Percentiles rank a stretch among this genome's conserved stretches.
phyloP scores from a whole-genome alignment of 2,329 filamentous ascomycete genomes.

The Daldinia eschscholtzii region DNA sequence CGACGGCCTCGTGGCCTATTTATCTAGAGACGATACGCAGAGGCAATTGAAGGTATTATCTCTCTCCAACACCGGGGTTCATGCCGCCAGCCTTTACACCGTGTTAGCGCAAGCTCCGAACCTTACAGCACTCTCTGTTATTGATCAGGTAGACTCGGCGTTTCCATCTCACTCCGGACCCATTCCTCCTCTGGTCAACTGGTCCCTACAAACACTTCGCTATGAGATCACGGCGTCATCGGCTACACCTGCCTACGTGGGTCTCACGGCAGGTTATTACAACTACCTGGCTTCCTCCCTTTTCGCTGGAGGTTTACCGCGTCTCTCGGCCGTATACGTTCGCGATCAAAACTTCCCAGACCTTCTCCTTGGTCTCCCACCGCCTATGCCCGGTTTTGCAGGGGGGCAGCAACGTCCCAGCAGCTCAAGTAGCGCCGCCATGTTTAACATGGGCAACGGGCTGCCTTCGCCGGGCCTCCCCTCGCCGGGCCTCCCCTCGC shows the following conservation, averaged over 20 bases:
- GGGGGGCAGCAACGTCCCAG: constrained; percentile 55
- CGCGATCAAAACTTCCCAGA: constrained; percentile 87
- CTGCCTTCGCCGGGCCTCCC: no score
- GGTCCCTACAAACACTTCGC: constrained; percentile 77
- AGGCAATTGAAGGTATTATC: constrained; percentile 75
- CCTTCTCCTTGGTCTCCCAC: constrained; percentile 76
- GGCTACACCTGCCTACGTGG: constrained; percentile 68
- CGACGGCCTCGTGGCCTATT: constrained; percentile 76
- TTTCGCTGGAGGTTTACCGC: constrained; percentile 79
- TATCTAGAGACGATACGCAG: constrained; percentile 71
- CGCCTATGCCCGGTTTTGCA: constrained; percentile 65
- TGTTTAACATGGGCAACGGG: constrained; percentile 46
- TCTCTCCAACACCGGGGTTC: constrained; percentile 78
- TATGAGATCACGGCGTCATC: constrained; percentile 81
- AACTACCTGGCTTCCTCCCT: constrained; percentile 88
- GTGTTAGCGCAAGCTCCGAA: constrained; percentile 69
- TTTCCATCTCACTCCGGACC: constrained; percentile 63
- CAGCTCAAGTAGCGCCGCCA: constrained; percentile 52
- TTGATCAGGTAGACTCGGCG: constrained; percentile 62
- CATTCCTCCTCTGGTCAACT: constrained; percentile 75
- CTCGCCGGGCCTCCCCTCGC: constrained; percentile 41
- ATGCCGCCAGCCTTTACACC: constrained; percentile 70
- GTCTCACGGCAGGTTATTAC: constrained; percentile 76
- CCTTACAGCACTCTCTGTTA: constrained; percentile 69
- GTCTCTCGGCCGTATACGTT: constrained; percentile 83